A percentile compares a stretch with the other conserved stretches of the same genome.
These are phyloP conservation scores for Cardamine resedifolia DNA, from an alignment of 345 rosid genomes.

Conservation along the genomic window DNA sequence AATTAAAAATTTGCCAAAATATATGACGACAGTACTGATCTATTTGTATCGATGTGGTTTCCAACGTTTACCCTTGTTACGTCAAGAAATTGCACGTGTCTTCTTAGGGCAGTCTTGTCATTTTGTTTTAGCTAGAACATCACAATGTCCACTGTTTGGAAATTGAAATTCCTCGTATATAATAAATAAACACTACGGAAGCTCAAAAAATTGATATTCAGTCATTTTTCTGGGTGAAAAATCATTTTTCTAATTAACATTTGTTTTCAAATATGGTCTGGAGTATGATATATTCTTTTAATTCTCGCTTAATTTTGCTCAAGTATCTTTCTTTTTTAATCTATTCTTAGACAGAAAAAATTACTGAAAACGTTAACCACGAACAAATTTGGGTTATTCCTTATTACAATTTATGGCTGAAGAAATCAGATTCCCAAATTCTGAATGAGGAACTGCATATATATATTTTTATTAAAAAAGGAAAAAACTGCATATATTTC, in stretches of 20 bases:
- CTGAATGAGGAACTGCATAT: not conserved
- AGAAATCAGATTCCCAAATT: slow-evolving; percentile 15
- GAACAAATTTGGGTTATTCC: not conserved
- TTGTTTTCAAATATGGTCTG: not conserved
- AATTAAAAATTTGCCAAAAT: not conserved
- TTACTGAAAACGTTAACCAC: not conserved
- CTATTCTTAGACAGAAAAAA: not conserved
- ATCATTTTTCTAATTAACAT: not conserved
- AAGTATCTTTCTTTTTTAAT: not conserved
- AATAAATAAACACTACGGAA: not conserved
- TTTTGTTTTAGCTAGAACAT: not conserved
- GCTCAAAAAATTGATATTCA: not conserved
- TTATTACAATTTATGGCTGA: not conserved
- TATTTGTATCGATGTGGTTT: slow-evolving; percentile 11
- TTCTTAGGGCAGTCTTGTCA: slow-evolving; percentile 7
- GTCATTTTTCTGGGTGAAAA: not conserved
- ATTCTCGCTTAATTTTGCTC: not conserved
- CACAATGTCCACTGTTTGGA: not conserved
- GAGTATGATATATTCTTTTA: not conserved
- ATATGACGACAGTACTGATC: slow-evolving; percentile 12
- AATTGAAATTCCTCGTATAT: not conserved
- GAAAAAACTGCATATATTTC: not conserved
- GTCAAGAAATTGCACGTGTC: slow-evolving; percentile 17
- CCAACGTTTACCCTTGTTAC: slow-evolving; percentile 25
- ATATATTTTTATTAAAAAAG: not conserved